These are phyloP conservation scores for Alternaria angustiovoidea DNA, from an alignment of 2,329 filamentous ascomycete genomes.

Conservation along the genomic window DNA sequence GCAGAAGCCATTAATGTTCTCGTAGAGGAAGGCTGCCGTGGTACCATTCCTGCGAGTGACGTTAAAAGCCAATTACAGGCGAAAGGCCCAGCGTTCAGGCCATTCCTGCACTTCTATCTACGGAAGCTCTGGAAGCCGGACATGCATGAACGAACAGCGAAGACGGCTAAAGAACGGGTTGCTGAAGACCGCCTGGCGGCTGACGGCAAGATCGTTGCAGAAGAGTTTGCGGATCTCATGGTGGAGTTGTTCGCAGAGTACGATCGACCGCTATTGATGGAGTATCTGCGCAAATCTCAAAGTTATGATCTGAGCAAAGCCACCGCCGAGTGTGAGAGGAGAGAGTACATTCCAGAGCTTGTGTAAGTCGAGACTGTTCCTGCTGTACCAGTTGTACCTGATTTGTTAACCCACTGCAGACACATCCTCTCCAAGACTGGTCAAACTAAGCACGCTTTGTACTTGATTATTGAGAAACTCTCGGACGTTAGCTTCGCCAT, in stretches of 20 bases:
- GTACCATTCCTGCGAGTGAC: conserved; percentile 77
- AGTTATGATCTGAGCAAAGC: conserved; percentile 87
- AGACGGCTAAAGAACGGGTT: conserved; percentile 50
- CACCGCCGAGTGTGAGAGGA: conserved; percentile 78
- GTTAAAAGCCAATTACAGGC: conserved; percentile 81
- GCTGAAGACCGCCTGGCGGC: conserved; percentile 56
- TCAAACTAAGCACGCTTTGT: conserved; percentile 88
- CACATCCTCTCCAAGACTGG: conserved; percentile 95
- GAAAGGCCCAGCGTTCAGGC: conserved; percentile 57
- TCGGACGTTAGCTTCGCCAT: conserved; percentile 93
- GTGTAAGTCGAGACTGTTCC: conserved; percentile 60
- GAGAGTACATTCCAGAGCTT: conserved; percentile 87
- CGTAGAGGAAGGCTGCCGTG: conserved; percentile 89
- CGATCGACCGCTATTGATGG: conserved; percentile 81
- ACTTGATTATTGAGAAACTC: conserved; percentile 92
- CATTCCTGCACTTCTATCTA: conserved; percentile 93
- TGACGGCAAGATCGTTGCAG: conserved; percentile 74
- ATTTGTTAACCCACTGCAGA: conserved; percentile 35
- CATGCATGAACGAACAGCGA: conserved; percentile 57
- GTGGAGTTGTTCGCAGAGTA: conserved; percentile 87
- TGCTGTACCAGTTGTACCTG: not conserved
- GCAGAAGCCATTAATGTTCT: conserved; percentile 85
- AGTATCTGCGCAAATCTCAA: conserved; percentile 84
- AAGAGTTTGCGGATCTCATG: conserved; percentile 86
- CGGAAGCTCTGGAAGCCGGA: conserved; percentile 84